Evolutionary conservation across 305 asterid species (phyloP).

Genomic region (Lippia alba): DNA sequence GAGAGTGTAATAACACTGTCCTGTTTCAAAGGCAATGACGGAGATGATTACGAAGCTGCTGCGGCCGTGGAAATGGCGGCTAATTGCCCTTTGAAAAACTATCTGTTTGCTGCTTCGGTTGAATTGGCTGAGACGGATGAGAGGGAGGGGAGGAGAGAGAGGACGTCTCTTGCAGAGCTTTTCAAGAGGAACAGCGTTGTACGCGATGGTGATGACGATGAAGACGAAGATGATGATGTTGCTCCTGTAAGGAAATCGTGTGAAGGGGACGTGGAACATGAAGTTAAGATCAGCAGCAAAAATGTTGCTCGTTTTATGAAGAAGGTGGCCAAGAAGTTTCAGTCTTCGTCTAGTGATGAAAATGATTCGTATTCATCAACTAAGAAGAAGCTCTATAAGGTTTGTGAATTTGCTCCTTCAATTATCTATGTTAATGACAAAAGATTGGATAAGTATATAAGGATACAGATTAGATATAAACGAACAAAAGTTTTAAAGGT

Average conservation of each 20-base stretch:
- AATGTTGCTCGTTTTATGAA: conserved; percentile 47
- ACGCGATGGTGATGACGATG: conserved; percentile 16
- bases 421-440: background rate
- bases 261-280: conserved; percentile 34
- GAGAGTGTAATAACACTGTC: conserved; percentile 52
- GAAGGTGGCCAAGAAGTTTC: conserved; percentile 55
- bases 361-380: conserved; percentile 41
- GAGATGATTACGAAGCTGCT: conserved; percentile 37
- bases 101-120: conserved; percentile 57
- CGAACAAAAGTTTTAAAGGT: no score
- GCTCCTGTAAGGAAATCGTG: conserved; percentile 17
- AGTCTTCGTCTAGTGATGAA: conserved; percentile 36
- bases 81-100: conserved; percentile 60
- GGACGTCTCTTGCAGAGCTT: conserved; percentile 53
- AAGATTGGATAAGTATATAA: no score
- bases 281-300: conserved; percentile 28
- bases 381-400: conserved; percentile 66
- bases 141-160: conserved; percentile 43
- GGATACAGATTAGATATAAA: no score
- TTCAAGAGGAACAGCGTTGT: conserved; percentile 43
- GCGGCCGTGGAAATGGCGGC: conserved; percentile 37
- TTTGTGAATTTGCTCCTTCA: conserved; percentile 24
- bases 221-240: conserved; percentile 13
- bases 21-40: conserved; percentile 45
- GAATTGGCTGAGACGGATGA: conserved; percentile 40